Percentiles rank a stretch among this genome's conserved stretches.
Evolutionary conservation across 202 grass and related monocot species (phyloP).

Genomic region (Brachypodium distachyon): DNA sequence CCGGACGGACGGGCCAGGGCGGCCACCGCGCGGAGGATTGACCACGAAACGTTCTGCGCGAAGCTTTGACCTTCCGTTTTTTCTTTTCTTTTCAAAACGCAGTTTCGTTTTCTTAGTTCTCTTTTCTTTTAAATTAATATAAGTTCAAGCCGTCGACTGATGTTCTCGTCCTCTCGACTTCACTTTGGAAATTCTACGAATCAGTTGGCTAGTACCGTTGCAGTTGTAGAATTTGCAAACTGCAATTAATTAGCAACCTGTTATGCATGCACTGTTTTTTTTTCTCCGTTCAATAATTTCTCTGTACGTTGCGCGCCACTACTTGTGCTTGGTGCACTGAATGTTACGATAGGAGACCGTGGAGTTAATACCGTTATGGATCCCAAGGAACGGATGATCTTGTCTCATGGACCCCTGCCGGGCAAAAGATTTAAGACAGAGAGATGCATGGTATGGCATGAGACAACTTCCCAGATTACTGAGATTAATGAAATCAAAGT

Average conservation of each 20-base stretch:
- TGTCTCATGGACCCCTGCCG: too few species aligned
- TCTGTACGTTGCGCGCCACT: not conserved
- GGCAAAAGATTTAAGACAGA: too few species aligned
- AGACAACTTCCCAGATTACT: too few species aligned
- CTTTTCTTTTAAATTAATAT: not conserved
- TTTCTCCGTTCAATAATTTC: not conserved
- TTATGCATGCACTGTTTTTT: not conserved
- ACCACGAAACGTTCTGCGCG: slow-evolving; percentile 33
- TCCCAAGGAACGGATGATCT: not conserved
- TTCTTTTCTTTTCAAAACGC: not conserved
- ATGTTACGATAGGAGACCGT: not conserved
- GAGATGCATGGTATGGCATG: too few species aligned
- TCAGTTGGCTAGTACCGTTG: not conserved
- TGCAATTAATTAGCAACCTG: not conserved
- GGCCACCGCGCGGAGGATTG: slow-evolving; percentile 15
- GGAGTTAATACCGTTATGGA: not conserved
- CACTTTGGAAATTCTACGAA: slow-evolving; percentile 5
- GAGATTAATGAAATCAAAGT: too few species aligned
- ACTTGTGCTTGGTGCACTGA: not conserved
- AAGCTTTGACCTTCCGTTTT: slow-evolving; percentile 13
- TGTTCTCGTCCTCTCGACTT: not conserved
- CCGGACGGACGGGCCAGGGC: slow-evolving; percentile 17
- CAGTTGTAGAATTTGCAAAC: not conserved
- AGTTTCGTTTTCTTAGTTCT: not conserved
- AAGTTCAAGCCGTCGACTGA: not conserved